Evolutionary conservation across 495 filamentous ascomycete species (phyloP), one percentile per base, ranked within the genome.

Genomic region (Penicillium alfredii): DNA sequence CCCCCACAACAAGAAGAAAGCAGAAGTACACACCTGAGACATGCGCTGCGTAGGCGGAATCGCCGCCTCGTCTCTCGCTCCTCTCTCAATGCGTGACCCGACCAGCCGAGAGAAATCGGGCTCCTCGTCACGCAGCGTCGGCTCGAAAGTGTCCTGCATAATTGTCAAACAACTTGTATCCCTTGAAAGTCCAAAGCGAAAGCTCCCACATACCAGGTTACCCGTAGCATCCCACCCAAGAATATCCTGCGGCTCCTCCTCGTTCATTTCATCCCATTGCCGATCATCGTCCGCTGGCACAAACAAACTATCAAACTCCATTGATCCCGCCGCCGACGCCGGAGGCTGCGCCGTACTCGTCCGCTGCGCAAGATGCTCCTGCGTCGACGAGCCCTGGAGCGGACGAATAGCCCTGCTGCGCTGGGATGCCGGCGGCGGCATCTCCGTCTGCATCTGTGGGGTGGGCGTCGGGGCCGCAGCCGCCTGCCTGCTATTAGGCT

Each of bases 161-260:
- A 11, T 44, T n/a, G 40, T 35, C 37, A 17, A 22, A 25, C 34
- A 29, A 23, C 8, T 23, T n/a, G n/a, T n/a, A n/a, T n/a, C n/a
- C n/a, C n/a, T n/a, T n/a, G n/a, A 4, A 25, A 7, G 4, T 20
- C 8, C 27, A 31, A 7, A 27, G 3, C 23, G 1, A 15, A 4
- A 23, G 17, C n/a, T 14, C 2, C 7, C 11, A 50, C 53, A 39
- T 50, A 65, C 64, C 40, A 58, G 51, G 11, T 73, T 71, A 14
- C 70, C 80, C 44, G 74, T 84, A 8, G 80, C 75, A 65, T 94
- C 80, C 88, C 89, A 96, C 18, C 81, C 80, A 19, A 95, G 68
- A 32, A 77, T 80, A 39, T 84, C 86, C 25, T 88, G 80, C 71
- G 49, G 51, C 26, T 87, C 80, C 11, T 84, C 78, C 12, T 81